Percentiles rank a stretch among this genome's conserved stretches.
phyloP scores from a whole-genome alignment of 108 stramenopile species.

The Cylindrotheca closterium region DNA sequence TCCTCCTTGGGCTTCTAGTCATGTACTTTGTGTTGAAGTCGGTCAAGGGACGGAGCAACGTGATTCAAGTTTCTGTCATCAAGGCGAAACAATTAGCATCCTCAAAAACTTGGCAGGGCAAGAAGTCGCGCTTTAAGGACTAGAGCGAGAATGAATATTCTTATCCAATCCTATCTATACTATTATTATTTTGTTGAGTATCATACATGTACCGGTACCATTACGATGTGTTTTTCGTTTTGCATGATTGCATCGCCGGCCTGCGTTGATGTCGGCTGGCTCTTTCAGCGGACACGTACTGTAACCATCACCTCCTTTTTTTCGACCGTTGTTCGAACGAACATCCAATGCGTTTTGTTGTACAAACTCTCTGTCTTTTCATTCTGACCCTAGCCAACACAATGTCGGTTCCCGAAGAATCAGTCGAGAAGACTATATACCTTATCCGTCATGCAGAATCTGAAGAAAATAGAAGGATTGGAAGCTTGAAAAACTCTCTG shows the following conservation, averaged over 20 bases:
- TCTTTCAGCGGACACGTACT: no score
- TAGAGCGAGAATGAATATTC: no score
- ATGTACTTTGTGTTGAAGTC: constrained; percentile 13
- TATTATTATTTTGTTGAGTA: no score
- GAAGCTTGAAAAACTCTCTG: constrained; percentile 28
- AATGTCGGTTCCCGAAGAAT: not conserved
- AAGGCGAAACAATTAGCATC: constrained; percentile 5
- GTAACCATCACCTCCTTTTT: no score
- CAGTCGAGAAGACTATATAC: constrained; percentile 40
- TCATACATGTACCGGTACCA: no score
- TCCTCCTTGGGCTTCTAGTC: constrained; percentile 10
- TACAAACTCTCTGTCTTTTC: no score
- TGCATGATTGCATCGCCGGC: no score
- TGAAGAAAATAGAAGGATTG: constrained; percentile 63
- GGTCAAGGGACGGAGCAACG: constrained; percentile 2
- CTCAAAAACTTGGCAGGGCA: not conserved
- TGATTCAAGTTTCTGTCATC: constrained; percentile 13
- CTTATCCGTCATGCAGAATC: constrained; percentile 80
- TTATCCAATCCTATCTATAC: no score
- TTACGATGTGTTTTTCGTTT: no score
- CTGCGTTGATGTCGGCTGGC: no score
- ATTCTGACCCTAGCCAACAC: not conserved
- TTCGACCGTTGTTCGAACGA: no score
- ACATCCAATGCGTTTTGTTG: no score
- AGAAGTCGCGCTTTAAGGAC: not conserved